phyloP scores from a whole-genome alignment of 2,329 filamentous ascomycete genomes.

The Nigrospora oryzae region DNA sequence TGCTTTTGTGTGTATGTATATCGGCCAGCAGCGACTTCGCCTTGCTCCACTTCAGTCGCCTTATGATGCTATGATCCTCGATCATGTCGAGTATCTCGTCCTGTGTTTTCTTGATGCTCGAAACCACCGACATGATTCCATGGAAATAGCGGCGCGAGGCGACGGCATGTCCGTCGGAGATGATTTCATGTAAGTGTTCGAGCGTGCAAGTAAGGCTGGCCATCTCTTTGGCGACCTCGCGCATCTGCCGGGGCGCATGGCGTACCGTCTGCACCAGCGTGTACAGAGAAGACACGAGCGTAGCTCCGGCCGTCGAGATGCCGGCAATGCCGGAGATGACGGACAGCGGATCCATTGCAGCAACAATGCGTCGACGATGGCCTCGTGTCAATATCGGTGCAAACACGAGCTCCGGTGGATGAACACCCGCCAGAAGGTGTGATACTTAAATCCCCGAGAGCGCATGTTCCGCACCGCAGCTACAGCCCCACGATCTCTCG shows the following conservation, averaged over 20 bases:
- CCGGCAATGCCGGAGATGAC: neutral
- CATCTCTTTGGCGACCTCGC: neutral
- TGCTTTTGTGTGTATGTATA: neutral
- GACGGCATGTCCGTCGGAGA: neutral
- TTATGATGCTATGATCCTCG: neutral
- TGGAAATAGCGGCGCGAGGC: neutral
- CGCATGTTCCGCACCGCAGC: too few relatives aligned
- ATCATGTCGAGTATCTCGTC: neutral
- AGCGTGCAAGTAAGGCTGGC: neutral
- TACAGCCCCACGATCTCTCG: too few relatives aligned
- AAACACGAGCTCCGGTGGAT: too few relatives aligned
- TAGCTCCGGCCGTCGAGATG: neutral
- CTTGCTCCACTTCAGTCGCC: neutral
- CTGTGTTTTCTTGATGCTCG: neutral
- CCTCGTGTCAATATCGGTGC: too few relatives aligned
- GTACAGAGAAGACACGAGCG: neutral
- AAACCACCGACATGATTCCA: neutral
- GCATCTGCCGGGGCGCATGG: neutral
- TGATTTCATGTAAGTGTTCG: neutral
- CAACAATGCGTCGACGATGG: neutral
- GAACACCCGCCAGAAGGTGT: too few relatives aligned
- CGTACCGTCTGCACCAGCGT: neutral
- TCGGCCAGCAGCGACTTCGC: neutral
- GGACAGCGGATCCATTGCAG: neutral
- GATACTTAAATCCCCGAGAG: too few relatives aligned